These are phyloP conservation scores for Coccomyxa subellipsoidea DNA, from an alignment of 163 green algal species.

Conservation along the genomic window DNA sequence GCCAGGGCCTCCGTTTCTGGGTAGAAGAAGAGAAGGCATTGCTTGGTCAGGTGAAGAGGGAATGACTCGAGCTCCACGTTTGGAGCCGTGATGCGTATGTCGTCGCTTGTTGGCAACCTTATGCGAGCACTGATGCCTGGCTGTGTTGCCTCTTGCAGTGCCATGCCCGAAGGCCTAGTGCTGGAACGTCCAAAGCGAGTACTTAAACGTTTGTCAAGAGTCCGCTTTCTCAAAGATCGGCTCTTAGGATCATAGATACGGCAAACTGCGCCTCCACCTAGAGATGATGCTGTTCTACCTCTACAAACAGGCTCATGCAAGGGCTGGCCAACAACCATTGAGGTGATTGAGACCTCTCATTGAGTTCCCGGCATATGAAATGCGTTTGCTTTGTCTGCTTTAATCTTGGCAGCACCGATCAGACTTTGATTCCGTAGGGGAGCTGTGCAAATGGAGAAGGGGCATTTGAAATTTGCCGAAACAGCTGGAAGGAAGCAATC, in stretches of 20 bases:
- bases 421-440: neutral
- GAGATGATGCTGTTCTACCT: neutral
- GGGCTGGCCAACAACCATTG: neutral
- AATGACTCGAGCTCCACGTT: constrained; percentile 41
- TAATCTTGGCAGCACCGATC: neutral
- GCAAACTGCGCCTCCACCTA: neutral
- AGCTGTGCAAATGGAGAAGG: neutral
- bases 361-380: neutral
- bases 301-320: neutral
- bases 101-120: constrained; percentile 10
- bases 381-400: neutral
- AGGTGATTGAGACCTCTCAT: neutral
- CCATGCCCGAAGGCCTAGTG: neutral
- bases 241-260: neutral
- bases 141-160: neutral
- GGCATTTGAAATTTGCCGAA: neutral
- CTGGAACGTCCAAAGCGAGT: neutral
- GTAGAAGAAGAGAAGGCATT: constrained; percentile 94
- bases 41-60: constrained; percentile 61
- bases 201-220: neutral
- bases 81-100: constrained; percentile 49
- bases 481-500: neutral
- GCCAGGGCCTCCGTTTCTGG: constrained; percentile 80
- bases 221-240: neutral
- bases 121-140: neutral